These are phyloP conservation scores for Alternaria brassicicola DNA, from an alignment of 2,329 filamentous ascomycete genomes.

Conservation along the genomic window DNA sequence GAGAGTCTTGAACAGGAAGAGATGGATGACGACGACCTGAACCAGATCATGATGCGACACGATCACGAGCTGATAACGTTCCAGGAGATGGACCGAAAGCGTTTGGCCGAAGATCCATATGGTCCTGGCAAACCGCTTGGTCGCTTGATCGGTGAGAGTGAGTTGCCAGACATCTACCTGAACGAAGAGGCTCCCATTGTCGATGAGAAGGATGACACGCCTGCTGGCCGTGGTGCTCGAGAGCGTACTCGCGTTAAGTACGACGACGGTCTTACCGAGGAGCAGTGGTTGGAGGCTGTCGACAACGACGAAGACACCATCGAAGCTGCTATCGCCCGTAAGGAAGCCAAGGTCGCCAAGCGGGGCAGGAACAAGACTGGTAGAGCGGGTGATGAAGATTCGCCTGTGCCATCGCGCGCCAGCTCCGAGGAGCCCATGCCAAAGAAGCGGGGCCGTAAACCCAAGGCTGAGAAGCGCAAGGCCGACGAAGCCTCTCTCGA, in stretches of 20 bases:
- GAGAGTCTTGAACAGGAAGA: conserved; percentile 86
- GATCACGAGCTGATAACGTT: conserved; percentile 80
- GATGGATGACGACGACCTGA: conserved; percentile 98
- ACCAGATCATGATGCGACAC: conserved; percentile 87
- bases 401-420: conserved; percentile 78
- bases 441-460: conserved; percentile 84
- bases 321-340: conserved; percentile 89
- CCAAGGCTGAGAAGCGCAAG: conserved; percentile 82
- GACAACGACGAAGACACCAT: conserved; percentile 95
- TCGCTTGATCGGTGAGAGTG: conserved; percentile 83
- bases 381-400: conserved; percentile 63
- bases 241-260: conserved; percentile 95
- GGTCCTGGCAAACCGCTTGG: conserved; percentile 73
- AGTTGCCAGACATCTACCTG: conserved; percentile 93
- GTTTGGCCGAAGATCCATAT: conserved; percentile 70
- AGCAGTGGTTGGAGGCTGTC: conserved; percentile 98
- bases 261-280: conserved; percentile 95
- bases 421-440: conserved; percentile 80
- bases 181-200: conserved; percentile 80
- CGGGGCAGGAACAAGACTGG: conserved; percentile 77
- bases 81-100: conserved; percentile 81
- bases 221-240: conserved; percentile 83
- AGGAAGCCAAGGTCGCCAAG: conserved; percentile 82
- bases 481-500: conserved; percentile 70
- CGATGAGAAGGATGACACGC: conserved; percentile 77